Evolutionary conservation across 371 early-diverging fungal species (phyloP).

Genomic region (Lichtheimia ramosa): DNA sequence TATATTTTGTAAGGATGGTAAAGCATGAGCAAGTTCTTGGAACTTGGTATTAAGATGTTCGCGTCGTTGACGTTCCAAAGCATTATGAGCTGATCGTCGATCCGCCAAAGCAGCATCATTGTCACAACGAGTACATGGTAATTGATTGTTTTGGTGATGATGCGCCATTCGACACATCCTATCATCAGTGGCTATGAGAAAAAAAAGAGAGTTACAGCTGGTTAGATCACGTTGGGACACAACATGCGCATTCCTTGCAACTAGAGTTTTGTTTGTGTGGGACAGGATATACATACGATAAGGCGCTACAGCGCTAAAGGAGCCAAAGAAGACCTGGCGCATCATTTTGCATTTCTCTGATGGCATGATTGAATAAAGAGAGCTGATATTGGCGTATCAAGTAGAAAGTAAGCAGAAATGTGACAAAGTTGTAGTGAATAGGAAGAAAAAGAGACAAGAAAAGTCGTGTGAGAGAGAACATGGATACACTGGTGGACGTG

Average conservation of each 20-base stretch:
- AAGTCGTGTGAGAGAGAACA: no score
- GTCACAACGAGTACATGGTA: neutral
- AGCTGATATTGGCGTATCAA: no score
- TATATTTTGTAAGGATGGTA: slow-evolving; percentile 70
- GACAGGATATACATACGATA: slow-evolving; percentile 3
- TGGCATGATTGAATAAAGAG: neutral
- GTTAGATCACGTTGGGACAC: no score
- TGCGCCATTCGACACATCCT: neutral
- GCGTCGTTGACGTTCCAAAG: slow-evolving; percentile 77
- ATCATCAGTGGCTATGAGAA: neutral
- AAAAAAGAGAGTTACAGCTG: no score
- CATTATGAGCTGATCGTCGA: slow-evolving; percentile 73
- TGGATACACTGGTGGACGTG: no score
- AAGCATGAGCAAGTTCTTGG: slow-evolving; percentile 75
- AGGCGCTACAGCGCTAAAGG: slow-evolving; percentile 8
- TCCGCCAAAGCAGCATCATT: slow-evolving; percentile 9
- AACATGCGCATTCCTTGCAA: neutral
- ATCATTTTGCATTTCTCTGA: slow-evolving; percentile 1
- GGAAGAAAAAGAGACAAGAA: no score
- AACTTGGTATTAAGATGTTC: slow-evolving; percentile 77
- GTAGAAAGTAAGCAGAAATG: no score
- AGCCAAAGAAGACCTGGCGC: slow-evolving; percentile 5
- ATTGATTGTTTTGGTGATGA: neutral
- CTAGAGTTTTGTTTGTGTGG: neutral
- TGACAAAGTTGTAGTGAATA: no score